Evolutionary conservation across 2,329 filamentous ascomycete species (phyloP).

Genomic region (Davidsoniella neocaledoniae): DNA sequence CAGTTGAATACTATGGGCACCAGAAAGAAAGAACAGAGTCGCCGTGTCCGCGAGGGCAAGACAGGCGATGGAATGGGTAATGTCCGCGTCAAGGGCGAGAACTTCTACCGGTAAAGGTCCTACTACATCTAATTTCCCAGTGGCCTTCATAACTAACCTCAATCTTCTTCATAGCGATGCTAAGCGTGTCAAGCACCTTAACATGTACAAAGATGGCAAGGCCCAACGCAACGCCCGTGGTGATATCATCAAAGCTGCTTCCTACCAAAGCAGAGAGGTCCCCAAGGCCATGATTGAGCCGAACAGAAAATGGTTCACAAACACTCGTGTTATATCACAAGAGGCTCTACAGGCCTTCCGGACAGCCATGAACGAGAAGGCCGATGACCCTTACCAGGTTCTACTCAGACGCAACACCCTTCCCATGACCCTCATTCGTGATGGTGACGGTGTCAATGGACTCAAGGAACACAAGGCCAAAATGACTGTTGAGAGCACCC

Average conservation of each 20-base stretch:
- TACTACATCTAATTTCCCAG: neutral
- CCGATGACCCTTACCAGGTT: conserved; percentile 79
- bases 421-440: conserved; percentile 83
- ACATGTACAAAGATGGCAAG: conserved; percentile 80
- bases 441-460: conserved; percentile 56
- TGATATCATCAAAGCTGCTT: conserved; percentile 68
- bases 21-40: conserved; percentile 76
- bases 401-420: conserved; percentile 96
- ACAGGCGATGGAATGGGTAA: conserved; percentile 75
- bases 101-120: conserved; percentile 66
- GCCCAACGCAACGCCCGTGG: conserved; percentile 67
- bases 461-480: conserved; percentile 87
- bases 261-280: conserved; percentile 66
- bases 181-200: conserved; percentile 78
- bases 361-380: conserved; percentile 79
- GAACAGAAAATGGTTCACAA: conserved; percentile 95
- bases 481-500: conserved; percentile 75
- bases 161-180: conserved; percentile 30
- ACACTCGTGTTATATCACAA: conserved; percentile 75
- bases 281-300: conserved; percentile 83
- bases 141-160: conserved; percentile 10
- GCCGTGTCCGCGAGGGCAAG: conserved; percentile 74
- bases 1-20: conserved; percentile 49
- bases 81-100: conserved; percentile 88
- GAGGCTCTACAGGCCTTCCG: conserved; percentile 76